Evolutionary conservation across 352 stramenopile genomes (phyloP).

Genomic region (Globisporangium abappressorium): DNA sequence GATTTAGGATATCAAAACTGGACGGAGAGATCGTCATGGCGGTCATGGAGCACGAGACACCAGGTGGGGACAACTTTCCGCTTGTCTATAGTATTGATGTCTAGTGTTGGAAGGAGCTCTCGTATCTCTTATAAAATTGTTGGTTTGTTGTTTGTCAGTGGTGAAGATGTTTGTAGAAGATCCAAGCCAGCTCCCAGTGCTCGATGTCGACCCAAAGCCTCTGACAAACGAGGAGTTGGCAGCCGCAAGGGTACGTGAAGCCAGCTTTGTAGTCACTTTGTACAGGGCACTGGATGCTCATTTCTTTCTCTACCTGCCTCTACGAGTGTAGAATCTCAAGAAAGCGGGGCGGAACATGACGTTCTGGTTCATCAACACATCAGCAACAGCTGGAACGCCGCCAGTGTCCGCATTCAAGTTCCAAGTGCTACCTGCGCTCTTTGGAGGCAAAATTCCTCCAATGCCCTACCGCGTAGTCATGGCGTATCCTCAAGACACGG

Average conservation of each 20-base stretch:
- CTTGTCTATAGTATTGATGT: too few species aligned
- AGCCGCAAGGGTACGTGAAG: conserved; percentile 24
- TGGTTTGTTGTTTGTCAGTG: neutral
- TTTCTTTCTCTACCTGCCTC: neutral
- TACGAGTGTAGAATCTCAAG: conserved; percentile 38
- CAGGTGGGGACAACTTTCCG: conserved; percentile 21
- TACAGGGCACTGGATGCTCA: neutral
- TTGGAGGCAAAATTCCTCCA: conserved; percentile 44
- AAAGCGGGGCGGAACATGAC: conserved; percentile 38
- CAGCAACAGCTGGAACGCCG: neutral
- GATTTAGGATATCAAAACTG: conserved; percentile 51
- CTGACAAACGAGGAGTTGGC: conserved; percentile 49
- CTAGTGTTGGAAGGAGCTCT: too few species aligned
- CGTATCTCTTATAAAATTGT: neutral
- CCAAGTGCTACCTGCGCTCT: conserved; percentile 48
- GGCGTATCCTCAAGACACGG: conserved; percentile 65
- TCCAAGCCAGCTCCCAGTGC: conserved; percentile 23
- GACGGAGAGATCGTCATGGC: conserved; percentile 63
- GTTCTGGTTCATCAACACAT: conserved; percentile 55
- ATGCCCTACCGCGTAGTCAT: conserved; percentile 56
- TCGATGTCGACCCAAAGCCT: conserved; percentile 24
- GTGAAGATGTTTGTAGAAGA: conserved; percentile 19
- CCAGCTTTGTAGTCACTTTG: neutral
- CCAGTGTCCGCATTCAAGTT: conserved; percentile 26
- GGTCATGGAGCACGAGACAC: conserved; percentile 50